Percentiles rank a stretch among this genome's conserved stretches.
Evolutionary conservation across 345 rosid genomes (phyloP).

Genomic region (Populus euphratica): DNA sequence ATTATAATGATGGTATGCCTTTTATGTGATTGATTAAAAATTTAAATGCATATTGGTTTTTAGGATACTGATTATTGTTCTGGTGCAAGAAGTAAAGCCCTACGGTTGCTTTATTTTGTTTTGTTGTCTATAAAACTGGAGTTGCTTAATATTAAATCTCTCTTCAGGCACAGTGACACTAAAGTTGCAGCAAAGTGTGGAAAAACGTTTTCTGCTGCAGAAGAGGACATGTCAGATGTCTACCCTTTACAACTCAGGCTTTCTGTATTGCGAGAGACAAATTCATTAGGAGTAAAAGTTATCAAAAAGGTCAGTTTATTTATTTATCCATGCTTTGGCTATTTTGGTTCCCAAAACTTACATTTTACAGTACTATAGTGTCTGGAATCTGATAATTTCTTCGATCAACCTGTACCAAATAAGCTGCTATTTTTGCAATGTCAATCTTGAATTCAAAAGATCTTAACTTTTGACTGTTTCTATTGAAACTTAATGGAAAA

Average conservation of each 20-base stretch:
- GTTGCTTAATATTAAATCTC: constrained; percentile 5
- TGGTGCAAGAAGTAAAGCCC: background rate
- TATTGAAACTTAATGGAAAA: background rate
- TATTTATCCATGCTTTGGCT: background rate
- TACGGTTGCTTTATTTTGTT: background rate
- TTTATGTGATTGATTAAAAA: background rate
- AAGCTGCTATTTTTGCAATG: background rate
- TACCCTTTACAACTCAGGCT: constrained; percentile 90
- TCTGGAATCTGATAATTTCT: background rate
- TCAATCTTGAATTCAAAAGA: background rate
- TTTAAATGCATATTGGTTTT: background rate
- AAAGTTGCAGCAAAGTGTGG: constrained; percentile 60
- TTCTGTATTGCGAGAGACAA: constrained; percentile 59
- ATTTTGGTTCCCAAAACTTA: background rate
- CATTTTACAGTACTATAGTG: background rate
- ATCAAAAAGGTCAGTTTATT: constrained; percentile 66
- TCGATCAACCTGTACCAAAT: background rate
- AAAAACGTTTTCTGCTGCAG: constrained; percentile 70
- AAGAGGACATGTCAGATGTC: constrained; percentile 90
- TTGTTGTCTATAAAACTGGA: background rate
- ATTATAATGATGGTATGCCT: background rate
- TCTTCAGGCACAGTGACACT: constrained; percentile 71
- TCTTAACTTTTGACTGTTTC: background rate
- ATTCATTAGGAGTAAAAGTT: constrained; percentile 72
- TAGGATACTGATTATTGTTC: background rate